Percentiles rank a stretch among this genome's conserved stretches.
Conservation (phyloP, 176 grass and related monocot species). For the Melocanna baccifera region DNA sequence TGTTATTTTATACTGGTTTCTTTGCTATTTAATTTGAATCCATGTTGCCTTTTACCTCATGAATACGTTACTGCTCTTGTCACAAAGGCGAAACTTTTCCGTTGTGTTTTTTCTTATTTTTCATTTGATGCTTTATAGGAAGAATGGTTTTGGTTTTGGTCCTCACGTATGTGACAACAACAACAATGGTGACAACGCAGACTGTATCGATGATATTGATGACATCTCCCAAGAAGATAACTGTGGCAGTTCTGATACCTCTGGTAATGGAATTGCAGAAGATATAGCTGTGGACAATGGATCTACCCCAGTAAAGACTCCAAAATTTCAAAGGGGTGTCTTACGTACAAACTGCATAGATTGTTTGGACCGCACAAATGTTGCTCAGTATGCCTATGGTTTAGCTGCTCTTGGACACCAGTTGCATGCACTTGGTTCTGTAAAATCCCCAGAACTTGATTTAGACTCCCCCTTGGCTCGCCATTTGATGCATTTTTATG, state of each 20-base stretch:
- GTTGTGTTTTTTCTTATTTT: slow-evolving; percentile 16
- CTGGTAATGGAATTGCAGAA: slow-evolving; percentile 52
- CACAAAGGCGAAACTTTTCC: not conserved
- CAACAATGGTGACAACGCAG: slow-evolving; percentile 38
- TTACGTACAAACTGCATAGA: slow-evolving; percentile 95
- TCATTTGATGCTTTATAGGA: slow-evolving; percentile 32
- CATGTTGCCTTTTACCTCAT: slow-evolving; percentile 5
- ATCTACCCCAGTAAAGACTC: slow-evolving; percentile 38
- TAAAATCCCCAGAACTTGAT: slow-evolving; percentile 60
- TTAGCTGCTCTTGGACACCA: slow-evolving; percentile 88
- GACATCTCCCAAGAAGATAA: slow-evolving; percentile 62
- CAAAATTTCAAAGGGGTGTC: slow-evolving; percentile 77
- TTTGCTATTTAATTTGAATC: slow-evolving; percentile 9
- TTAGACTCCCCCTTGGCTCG: slow-evolving; percentile 62
- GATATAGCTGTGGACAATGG: slow-evolving; percentile 42
- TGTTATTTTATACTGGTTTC: slow-evolving; percentile 5
- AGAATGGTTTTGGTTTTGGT: slow-evolving; percentile 37
- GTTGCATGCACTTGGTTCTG: slow-evolving; percentile 65
- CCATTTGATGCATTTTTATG: slow-evolving; percentile 91
- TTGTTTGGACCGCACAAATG: slow-evolving; percentile 97
- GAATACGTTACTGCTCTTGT: not conserved
- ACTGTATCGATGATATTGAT: slow-evolving; percentile 42
- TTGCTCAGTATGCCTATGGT: slow-evolving; percentile 93
- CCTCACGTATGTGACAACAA: slow-evolving; percentile 2
- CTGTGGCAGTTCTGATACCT: slow-evolving; percentile 46